Evolutionary conservation across 2,329 filamentous ascomycete species (phyloP), one percentile per base, ranked within the genome.

Genomic region (Botrytis cinerea): DNA sequence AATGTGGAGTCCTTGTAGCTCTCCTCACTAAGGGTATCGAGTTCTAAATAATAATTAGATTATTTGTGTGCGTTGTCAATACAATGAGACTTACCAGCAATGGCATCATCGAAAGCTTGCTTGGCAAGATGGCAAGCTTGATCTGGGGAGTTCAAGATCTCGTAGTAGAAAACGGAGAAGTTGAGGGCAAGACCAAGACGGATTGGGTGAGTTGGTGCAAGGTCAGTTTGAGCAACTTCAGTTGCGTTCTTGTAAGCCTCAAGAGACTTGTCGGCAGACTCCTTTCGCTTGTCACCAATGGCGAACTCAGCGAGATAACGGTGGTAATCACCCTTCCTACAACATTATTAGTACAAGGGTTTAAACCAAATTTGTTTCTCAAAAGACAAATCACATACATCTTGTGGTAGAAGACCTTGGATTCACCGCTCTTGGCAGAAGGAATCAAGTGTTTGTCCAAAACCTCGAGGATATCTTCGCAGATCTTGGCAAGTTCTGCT

Each of bases 361-460:
- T 28, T 9, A 10, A 20, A 40, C 8, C 10, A 40, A 22, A 18
- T 51, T 32, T 12, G 4, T n/a, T 28, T 7, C 16, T n/a, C 40
- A 28, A 35, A 40, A 61, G 69, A 68, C 10, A 64, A 57, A 73
- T 45, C 74, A 83, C 89, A 79, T 85, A 97, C 94, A 98, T 98
- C 92, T 98, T 98, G 92, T 98, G 95, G 88, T 98, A 98, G 88
- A 98, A 98, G 81, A 98, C 95, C 91, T 98, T 98, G 81, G 94
- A 97, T 89, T 98, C 95, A 85, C 95, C 95, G 82, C 91, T 94
- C 88, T 96, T 92, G 80, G 95, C 95, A 81, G 93, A 96, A 80
- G 94, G 93, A 81, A 98, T 98, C 82, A 98, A 88, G 87, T 95
- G 93, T 86, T 95, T 86, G 87, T 98, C 94, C 74, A 98, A 90